phyloP scores from a whole-genome alignment of 331 rosid genomes.

The Quercus phellos region DNA sequence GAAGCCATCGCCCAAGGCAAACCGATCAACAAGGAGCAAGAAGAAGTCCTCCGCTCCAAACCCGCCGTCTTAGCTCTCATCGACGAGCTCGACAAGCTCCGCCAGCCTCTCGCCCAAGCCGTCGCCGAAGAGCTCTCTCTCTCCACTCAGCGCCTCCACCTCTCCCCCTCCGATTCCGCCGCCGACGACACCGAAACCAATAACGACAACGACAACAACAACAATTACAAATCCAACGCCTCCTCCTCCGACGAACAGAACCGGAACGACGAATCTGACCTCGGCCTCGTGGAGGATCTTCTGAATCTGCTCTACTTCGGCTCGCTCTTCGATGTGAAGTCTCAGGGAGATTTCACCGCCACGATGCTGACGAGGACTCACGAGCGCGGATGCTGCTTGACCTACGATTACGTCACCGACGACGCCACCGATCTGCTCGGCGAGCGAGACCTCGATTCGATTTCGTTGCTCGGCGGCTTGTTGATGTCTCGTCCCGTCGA shows the following conservation, averaged over 20 bases:
- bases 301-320: slow-evolving; percentile 82
- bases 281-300: slow-evolving; percentile 50
- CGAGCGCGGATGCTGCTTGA: slow-evolving; percentile 90
- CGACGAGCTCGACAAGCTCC: slow-evolving; percentile 92
- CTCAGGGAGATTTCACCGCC: slow-evolving; percentile 80
- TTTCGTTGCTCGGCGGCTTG: slow-evolving; percentile 53
- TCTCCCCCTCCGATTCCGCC: slow-evolving; percentile 9
- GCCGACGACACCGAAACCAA: not conserved
- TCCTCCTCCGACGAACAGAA: not conserved
- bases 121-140: slow-evolving; percentile 56
- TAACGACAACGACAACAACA: not conserved
- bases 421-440: slow-evolving; percentile 89
- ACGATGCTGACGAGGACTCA: slow-evolving; percentile 86
- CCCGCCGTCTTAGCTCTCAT: slow-evolving; percentile 46
- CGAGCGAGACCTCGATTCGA: slow-evolving; percentile 78
- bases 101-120: slow-evolving; percentile 70
- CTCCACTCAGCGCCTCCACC: slow-evolving; percentile 32
- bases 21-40: slow-evolving; percentile 69
- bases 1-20: slow-evolving; percentile 76
- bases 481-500: slow-evolving; percentile 74
- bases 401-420: slow-evolving; percentile 88
- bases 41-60: slow-evolving; percentile 77
- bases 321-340: slow-evolving; percentile 75
- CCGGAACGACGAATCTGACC: slow-evolving; percentile 13
- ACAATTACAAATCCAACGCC: not conserved